Percentiles rank a stretch among this genome's conserved stretches.
These are phyloP conservation scores for Umbelopsis sp. DNA, from an alignment of 192 early-diverging fungal species.

Conservation along the genomic window DNA sequence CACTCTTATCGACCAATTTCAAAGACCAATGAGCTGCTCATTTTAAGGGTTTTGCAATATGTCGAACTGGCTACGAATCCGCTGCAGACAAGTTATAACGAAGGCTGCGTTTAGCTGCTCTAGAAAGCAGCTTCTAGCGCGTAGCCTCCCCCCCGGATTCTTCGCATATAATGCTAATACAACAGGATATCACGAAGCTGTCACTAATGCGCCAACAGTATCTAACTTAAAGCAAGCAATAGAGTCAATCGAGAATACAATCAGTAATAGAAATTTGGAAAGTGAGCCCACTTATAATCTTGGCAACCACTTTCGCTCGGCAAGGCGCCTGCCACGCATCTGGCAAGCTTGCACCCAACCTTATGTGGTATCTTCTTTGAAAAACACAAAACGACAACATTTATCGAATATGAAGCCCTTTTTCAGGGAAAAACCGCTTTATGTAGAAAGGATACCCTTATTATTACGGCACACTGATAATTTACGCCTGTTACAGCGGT, in stretches of 20 bases:
- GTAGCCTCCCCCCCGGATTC: conserved; percentile 22
- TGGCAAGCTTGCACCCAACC: not conserved
- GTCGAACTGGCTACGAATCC: conserved; percentile 12
- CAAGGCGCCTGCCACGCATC: not conserved
- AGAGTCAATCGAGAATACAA: not conserved
- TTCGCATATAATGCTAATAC: conserved; percentile 26
- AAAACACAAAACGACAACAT: not conserved
- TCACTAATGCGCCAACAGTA: conserved; percentile 14
- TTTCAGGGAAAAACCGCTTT: not conserved
- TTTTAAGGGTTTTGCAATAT: not conserved
- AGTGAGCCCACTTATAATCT: not conserved
- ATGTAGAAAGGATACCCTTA: not conserved
- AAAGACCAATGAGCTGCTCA: conserved; percentile 10
- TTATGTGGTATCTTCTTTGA: not conserved
- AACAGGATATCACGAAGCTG: conserved; percentile 18
- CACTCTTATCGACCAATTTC: not conserved
- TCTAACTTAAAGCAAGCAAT: conserved; percentile 2
- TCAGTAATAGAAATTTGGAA: not conserved
- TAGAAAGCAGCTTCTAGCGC: conserved; percentile 18
- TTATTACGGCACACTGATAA: not conserved
- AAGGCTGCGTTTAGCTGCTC: not conserved
- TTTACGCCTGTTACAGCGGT: conserved; percentile 3
- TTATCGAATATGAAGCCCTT: not conserved
- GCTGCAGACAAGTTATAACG: not conserved
- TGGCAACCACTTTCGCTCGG: not conserved